A percentile compares a stretch with the other conserved stretches of the same genome.
phyloP scores from a whole-genome alignment of 306 rosid genomes.

The Malus domestica region ASM211411v1 NC_041804.1:23111001-23111500 shows the following conservation, averaged over 20 bases:
- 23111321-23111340: not conserved
- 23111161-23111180: conserved; percentile 75
- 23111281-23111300: not conserved
- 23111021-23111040: conserved; percentile 11
- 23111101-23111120: conserved; percentile 49
- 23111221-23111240: not conserved
- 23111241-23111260: not conserved
- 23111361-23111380: not conserved
- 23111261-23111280: not conserved
- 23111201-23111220: conserved; percentile 3
- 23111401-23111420: not conserved
- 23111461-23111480: not conserved
- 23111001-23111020: conserved; percentile 50
- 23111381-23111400: not conserved
- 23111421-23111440: not conserved
- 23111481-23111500: not conserved
- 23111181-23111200: conserved; percentile 19
- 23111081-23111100: conserved; percentile 10
- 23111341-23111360: too few species aligned
- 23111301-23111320: not conserved
- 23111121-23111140: conserved; percentile 46
- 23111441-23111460: not conserved
- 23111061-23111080: conserved; percentile 7
- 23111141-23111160: conserved; percentile 55
- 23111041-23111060: conserved; percentile 2